Conservation (phyloP, 2,329 filamentous ascomycete species). For the Arthrobotrys iridis region DNA sequence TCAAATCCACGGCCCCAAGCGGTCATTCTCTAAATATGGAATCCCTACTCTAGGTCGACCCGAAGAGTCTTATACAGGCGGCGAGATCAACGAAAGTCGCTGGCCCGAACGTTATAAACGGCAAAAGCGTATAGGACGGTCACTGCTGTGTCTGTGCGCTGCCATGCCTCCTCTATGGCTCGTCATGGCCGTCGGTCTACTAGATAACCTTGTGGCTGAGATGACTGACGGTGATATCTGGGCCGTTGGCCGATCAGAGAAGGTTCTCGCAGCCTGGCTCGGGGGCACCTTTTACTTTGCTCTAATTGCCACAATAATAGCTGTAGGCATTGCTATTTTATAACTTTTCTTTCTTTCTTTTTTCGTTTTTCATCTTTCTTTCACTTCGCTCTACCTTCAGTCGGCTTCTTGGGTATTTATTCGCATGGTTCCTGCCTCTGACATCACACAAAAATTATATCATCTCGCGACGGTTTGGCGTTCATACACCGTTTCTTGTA, state of each 20-base stretch:
- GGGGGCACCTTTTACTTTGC: constrained; percentile 35
- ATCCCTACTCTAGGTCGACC: constrained; percentile 26
- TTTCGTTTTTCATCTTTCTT: too few relatives aligned
- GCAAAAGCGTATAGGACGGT: constrained; percentile 48
- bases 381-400: too few relatives aligned
- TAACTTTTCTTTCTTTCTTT: background rate
- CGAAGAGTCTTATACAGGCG: constrained; percentile 29
- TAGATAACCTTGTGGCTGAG: constrained; percentile 43
- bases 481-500: too few relatives aligned
- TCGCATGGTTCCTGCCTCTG: too few relatives aligned
- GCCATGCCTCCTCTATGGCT: constrained; percentile 46
- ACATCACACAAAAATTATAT: too few relatives aligned
- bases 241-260: constrained; percentile 34
- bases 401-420: too few relatives aligned
- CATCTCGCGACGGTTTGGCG: too few relatives aligned
- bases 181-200: constrained; percentile 31
- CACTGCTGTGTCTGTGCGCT: constrained; percentile 31
- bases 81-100: constrained; percentile 20
- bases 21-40: constrained; percentile 33
- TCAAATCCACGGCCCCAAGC: constrained; percentile 22
- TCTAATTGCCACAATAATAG: constrained; percentile 26
- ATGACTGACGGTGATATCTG: constrained; percentile 42
- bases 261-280: constrained; percentile 37
- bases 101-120: constrained; percentile 41
- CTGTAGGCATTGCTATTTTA: constrained; percentile 17